Conservation (phyloP, 805 yeast species). For the Metschnikowia bowlesiae region DNA sequence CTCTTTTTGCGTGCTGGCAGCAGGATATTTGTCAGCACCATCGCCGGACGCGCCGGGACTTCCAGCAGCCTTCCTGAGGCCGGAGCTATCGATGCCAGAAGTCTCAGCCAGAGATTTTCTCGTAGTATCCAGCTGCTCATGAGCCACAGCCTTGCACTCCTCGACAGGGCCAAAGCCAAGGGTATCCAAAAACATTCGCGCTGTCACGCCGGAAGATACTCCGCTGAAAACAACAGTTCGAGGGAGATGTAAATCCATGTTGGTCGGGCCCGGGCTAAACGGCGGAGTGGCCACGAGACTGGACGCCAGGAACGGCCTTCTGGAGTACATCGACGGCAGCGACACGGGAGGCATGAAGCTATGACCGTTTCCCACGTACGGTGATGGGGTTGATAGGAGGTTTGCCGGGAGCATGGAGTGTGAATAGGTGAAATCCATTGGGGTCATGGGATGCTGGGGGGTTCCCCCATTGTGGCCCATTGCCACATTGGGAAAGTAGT, state of each 20-base stretch:
- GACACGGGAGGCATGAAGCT: conserved; percentile 19
- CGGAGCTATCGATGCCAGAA: too few species aligned
- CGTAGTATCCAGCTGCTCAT: not conserved
- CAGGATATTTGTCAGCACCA: too few species aligned
- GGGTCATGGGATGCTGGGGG: conserved; percentile 23
- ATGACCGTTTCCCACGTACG: conserved; percentile 41
- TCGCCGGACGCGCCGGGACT: too few species aligned
- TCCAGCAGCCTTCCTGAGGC: too few species aligned
- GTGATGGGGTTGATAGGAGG: conserved; percentile 47
- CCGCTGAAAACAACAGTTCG: conserved; percentile 29
- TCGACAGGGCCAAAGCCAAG: conserved; percentile 62
- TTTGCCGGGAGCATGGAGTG: conserved; percentile 62
- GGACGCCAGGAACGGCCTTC: conserved; percentile 3
- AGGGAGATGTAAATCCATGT: conserved; percentile 1
- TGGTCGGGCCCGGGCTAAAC: conserved; percentile 3
- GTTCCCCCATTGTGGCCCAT: not conserved
- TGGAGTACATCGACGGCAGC: conserved; percentile 6
- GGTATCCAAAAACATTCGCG: conserved; percentile 37
- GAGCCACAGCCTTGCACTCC: conserved; percentile 41
- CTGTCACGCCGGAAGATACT: conserved; percentile 21
- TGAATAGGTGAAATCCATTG: conserved; percentile 57
- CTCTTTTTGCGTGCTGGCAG: not conserved
- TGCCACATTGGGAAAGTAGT: not conserved
- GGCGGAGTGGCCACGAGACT: not conserved
- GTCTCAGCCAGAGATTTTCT: too few species aligned